These are phyloP conservation scores for Pseudogymnoascus sp. DNA, from an alignment of 2,329 filamentous ascomycete species.

Conservation along the genomic window DNA sequence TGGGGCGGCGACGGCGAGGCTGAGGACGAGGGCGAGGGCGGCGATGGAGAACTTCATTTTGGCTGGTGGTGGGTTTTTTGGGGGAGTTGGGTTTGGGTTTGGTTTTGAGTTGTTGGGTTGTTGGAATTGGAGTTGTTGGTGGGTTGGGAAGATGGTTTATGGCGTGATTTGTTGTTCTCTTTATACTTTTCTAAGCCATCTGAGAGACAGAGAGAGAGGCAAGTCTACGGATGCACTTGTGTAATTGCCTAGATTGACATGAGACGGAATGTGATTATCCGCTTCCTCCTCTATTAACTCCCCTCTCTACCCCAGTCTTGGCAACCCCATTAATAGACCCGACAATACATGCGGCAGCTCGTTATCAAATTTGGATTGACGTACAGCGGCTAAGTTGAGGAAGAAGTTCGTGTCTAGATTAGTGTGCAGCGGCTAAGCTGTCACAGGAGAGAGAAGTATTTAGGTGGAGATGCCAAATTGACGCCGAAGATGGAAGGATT, in stretches of 20 bases:
- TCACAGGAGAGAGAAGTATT: too few relatives aligned
- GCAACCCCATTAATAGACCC: not conserved
- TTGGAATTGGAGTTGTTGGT: not conserved
- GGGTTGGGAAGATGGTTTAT: not conserved
- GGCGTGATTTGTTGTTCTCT: not conserved
- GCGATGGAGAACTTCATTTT: not conserved
- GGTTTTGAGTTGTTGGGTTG: not conserved
- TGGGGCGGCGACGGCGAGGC: constrained; percentile 15
- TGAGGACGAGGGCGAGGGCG: not conserved
- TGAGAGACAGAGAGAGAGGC: not conserved
- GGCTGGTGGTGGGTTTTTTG: not conserved
- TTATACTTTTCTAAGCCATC: not conserved
- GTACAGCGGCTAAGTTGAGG: not conserved
- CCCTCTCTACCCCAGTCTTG: not conserved
- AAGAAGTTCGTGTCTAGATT: too few relatives aligned
- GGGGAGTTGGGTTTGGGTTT: not conserved
- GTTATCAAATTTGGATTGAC: not conserved
- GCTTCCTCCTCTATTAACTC: not conserved
- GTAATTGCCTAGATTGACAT: not conserved
- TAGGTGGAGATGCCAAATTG: not conserved
- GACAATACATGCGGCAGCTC: not conserved
- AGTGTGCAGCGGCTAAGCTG: too few relatives aligned
- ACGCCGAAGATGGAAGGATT: not conserved
- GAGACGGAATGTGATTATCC: not conserved
- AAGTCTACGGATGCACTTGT: not conserved